Base-by-base conservation (phyloP, 140 eudicot genomes). In the Bidens hawaiensis region DNA sequence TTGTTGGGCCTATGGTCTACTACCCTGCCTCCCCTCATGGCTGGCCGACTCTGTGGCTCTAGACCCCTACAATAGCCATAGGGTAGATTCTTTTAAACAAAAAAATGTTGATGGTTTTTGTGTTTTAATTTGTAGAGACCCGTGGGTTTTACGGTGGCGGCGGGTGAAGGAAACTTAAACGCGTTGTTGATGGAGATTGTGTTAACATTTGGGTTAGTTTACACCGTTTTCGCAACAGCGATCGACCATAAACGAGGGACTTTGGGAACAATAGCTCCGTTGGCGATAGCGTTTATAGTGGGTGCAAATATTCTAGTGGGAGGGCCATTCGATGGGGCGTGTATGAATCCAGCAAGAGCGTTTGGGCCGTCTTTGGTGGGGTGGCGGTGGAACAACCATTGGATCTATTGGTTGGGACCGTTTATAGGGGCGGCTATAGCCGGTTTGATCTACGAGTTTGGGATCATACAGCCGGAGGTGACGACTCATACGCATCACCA, bases 361-460 rank as follows among this genome's bases (percentile, higher is more conserved):
- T 90, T 90, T 3, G 97, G 97, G 16, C 97, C 97, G 0, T 84
- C 97, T 1, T 45, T 90, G 52, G 94, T 87, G 15, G 97, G 97
- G 7, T 87, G 96, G 96, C 79, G 96, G 71, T 91, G 98, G 98
- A 40, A 53, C 55, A 66, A 84, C 73, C 96, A 91, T 48, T 91
- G 98, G 98, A 65, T 91, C 70, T 91, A 91, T 33, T 91, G 98
- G 98, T 36, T 91, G 3, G 98, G 98, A 0, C 98, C 98, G 14
- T 82, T 91, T 19, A 15, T 84, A 0, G 98, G 98, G 23, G 96
- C 91, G 2, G 96, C 76, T 1, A 24, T 87, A 0, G 85, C 96
- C 0, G 95, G 95, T 1, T 52, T 91, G 56, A 66, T 84, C 14
- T 87, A 91, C 14, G 98, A 87, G 85, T 87, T 77, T 4, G 86